Evolutionary conservation across 805 yeast genomes (phyloP).

Genomic region (Yarrowia sp.): DNA sequence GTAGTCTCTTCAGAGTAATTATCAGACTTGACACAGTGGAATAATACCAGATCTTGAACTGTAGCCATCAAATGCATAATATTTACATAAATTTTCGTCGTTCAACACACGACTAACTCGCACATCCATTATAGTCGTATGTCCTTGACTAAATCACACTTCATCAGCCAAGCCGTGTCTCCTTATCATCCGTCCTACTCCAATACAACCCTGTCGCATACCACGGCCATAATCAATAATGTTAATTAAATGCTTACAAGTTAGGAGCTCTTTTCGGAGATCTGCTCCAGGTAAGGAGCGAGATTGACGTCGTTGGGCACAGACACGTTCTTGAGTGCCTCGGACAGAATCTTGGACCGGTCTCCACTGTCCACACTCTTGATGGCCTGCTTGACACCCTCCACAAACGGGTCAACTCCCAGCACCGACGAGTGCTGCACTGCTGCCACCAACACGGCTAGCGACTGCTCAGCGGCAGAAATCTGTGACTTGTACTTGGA

Average conservation of each 20-base stretch:
- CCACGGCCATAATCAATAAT: not conserved
- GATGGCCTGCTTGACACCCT: slow-evolving; percentile 29
- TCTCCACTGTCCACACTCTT: slow-evolving; percentile 21
- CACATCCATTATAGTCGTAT: too few relatives aligned
- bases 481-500: slow-evolving; percentile 14
- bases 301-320: slow-evolving; percentile 32
- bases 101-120: too few relatives aligned
- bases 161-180: too few relatives aligned
- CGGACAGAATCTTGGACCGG: slow-evolving; percentile 28
- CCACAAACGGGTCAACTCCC: slow-evolving; percentile 32
- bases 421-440: slow-evolving; percentile 29
- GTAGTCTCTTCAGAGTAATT: too few relatives aligned
- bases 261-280: slow-evolving; percentile 13
- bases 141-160: too few relatives aligned
- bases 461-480: slow-evolving; percentile 30
- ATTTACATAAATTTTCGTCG: too few relatives aligned
- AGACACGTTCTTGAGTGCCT: slow-evolving; percentile 31
- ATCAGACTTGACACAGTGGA: too few relatives aligned
- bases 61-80: too few relatives aligned
- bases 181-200: too few relatives aligned
- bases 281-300: slow-evolving; percentile 28
- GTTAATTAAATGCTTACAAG: slow-evolving; percentile 9
- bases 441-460: slow-evolving; percentile 31
- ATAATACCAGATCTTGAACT: too few relatives aligned
- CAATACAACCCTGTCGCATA: not conserved